A percentile compares a stretch with the other conserved stretches of the same genome.
phyloP scores from a whole-genome alignment of 495 filamentous ascomycete genomes.

The Xylaria venustula region DNA sequence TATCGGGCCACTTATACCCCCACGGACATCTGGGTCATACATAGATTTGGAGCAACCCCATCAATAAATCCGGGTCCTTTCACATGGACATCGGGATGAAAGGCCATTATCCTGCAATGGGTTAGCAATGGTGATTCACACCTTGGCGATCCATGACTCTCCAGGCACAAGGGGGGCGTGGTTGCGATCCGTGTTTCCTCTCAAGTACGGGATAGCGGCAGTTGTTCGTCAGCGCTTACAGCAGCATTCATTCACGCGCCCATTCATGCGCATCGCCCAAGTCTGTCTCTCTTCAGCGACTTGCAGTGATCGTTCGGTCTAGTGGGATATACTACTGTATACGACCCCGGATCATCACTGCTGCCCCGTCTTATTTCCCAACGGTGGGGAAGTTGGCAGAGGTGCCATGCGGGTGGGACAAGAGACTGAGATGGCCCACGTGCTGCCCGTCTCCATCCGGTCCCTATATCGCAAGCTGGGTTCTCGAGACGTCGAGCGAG shows the following conservation, averaged over 20 bases:
- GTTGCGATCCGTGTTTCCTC: no score
- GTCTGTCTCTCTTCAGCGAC: neutral
- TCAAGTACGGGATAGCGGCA: neutral
- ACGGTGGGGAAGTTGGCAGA: neutral
- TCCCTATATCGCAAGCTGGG: constrained; percentile 2
- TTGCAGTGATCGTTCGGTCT: neutral
- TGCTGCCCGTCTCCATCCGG: neutral
- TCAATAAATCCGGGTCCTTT: no score
- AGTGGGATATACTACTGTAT: neutral
- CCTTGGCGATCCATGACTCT: no score
- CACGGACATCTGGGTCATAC: no score
- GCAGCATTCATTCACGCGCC: neutral
- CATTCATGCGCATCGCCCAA: neutral
- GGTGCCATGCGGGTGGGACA: constrained; percentile 11
- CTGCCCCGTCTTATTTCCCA: neutral
- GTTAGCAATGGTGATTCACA: no score
- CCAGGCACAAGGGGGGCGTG: no score
- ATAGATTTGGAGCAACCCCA: no score
- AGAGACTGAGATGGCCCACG: neutral
- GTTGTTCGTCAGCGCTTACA: neutral
- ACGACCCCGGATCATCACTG: constrained; percentile 3
- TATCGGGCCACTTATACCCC: no score
- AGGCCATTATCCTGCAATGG: no score
- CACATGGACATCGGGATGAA: no score
- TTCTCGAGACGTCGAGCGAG: neutral